Evolutionary conservation across 805 yeast species (phyloP).

Genomic region (Yamadazyma paraphyllophila): DNA sequence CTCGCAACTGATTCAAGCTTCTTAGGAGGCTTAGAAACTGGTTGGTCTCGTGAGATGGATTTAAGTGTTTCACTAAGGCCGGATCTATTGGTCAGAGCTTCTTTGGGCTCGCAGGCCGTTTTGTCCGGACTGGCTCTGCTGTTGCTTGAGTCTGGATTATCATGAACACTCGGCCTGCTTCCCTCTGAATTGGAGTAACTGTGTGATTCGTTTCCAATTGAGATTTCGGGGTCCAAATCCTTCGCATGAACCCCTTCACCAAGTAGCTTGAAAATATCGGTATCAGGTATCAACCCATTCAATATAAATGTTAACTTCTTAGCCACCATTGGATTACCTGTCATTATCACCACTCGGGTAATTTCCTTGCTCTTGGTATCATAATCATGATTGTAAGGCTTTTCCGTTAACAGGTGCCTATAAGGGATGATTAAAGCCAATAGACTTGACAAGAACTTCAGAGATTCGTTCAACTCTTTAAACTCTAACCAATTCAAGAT

Average conservation of each 20-base stretch:
- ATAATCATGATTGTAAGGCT: slow-evolving; percentile 26
- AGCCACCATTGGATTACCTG: slow-evolving; percentile 60
- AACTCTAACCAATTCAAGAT: slow-evolving; percentile 54
- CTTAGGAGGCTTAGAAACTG: background rate
- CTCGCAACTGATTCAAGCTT: background rate
- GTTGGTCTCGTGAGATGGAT: background rate
- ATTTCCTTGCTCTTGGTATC: slow-evolving; percentile 26
- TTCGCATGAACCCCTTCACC: background rate
- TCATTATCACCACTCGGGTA: slow-evolving; percentile 54
- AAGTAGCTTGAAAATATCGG: slow-evolving; percentile 12
- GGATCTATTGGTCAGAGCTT: background rate
- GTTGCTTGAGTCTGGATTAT: background rate
- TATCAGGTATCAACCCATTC: slow-evolving; percentile 48
- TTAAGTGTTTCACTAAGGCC: background rate
- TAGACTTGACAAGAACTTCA: slow-evolving; percentile 47
- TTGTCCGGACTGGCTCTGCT: background rate
- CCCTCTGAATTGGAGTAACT: background rate
- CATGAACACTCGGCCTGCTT: too few relatives aligned
- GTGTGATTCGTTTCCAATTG: background rate
- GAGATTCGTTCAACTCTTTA: slow-evolving; percentile 36
- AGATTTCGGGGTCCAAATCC: background rate
- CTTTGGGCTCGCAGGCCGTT: background rate
- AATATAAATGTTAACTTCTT: slow-evolving; percentile 55
- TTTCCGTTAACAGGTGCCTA: slow-evolving; percentile 30
- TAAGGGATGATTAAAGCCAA: slow-evolving; percentile 45